Conservation (phyloP, 495 filamentous ascomycete species). For the Neurospora cerealis region DNA sequence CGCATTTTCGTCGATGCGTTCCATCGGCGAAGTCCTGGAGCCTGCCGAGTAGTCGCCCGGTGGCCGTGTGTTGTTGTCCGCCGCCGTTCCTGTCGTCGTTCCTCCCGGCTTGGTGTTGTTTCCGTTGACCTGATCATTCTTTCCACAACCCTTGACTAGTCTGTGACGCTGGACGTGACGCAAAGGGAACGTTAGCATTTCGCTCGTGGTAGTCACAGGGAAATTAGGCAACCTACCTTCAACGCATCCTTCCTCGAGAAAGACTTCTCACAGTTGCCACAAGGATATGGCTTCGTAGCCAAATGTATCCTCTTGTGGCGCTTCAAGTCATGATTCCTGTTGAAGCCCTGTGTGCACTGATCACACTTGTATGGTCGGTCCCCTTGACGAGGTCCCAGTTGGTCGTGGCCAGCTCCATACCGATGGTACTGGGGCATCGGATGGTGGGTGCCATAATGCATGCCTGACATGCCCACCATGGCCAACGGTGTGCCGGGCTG, state of each 20-base stretch:
- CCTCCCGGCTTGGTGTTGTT: not conserved
- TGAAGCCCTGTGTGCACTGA: conserved; percentile 85
- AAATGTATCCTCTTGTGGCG: conserved; percentile 92
- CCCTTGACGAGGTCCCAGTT: conserved; percentile 20
- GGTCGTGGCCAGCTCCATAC: conserved; percentile 15
- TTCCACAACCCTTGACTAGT: conserved; percentile 88
- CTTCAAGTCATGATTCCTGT: conserved; percentile 94
- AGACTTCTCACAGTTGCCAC: conserved; percentile 86
- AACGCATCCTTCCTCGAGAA: conserved; percentile 95
- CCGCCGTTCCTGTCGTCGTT: conserved; percentile 1
- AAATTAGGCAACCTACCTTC: conserved; percentile 52
- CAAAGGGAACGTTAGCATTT: conserved; percentile 3
- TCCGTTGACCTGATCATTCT: conserved; percentile 9
- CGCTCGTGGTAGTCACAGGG: not conserved
- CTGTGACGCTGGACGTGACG: conserved; percentile 61
- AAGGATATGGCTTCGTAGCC: conserved; percentile 92
- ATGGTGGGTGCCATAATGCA: conserved; percentile 41
- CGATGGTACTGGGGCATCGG: conserved; percentile 31
- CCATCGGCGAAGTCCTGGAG: not conserved
- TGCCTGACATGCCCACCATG: conserved; percentile 55
- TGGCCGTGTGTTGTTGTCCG: not conserved
- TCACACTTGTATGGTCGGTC: conserved; percentile 95
- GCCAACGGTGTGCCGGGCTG: conserved; percentile 63
- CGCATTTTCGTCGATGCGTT: not conserved
- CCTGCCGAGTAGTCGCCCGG: not conserved